These are phyloP conservation scores for Ilyonectria mors-panacis DNA, from an alignment of 2,329 filamentous ascomycete genomes.

Conservation along the genomic window DNA sequence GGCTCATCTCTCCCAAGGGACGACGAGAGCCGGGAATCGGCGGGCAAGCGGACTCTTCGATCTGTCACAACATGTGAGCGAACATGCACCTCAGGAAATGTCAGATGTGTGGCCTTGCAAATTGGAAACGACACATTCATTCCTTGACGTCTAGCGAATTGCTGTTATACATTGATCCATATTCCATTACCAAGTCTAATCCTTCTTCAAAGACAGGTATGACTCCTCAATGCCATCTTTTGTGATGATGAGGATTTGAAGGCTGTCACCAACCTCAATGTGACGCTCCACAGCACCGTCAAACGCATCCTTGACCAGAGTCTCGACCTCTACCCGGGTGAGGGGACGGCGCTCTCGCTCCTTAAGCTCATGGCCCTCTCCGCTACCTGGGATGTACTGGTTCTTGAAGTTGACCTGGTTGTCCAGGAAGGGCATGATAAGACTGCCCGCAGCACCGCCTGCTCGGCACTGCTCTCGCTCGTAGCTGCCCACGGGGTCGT, in stretches of 20 bases:
- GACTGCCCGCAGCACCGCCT: slow-evolving; percentile 89
- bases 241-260: slow-evolving; percentile 97
- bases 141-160: slow-evolving; percentile 43
- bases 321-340: slow-evolving; percentile 81
- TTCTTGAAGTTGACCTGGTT: slow-evolving; percentile 99
- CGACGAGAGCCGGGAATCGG: neutral
- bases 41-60: neutral
- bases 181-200: slow-evolving; percentile 66
- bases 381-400: slow-evolving; percentile 91
- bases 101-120: neutral
- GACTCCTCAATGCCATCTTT: slow-evolving; percentile 90
- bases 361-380: slow-evolving; percentile 84
- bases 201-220: slow-evolving; percentile 88
- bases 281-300: slow-evolving; percentile 98
- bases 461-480: slow-evolving; percentile 97
- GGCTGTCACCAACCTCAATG: slow-evolving; percentile 96
- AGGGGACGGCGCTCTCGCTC: slow-evolving; percentile 80
- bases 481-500: slow-evolving; percentile 98
- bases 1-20: neutral
- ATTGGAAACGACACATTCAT: slow-evolving; percentile 39
- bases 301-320: slow-evolving; percentile 96
- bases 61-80: neutral
- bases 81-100: neutral
- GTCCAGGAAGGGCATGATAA: slow-evolving; percentile 99
- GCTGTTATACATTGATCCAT: slow-evolving; percentile 52